Base-by-base conservation (phyloP, 2,329 filamentous ascomycete genomes). In the Tolypocladium tundrense region DNA sequence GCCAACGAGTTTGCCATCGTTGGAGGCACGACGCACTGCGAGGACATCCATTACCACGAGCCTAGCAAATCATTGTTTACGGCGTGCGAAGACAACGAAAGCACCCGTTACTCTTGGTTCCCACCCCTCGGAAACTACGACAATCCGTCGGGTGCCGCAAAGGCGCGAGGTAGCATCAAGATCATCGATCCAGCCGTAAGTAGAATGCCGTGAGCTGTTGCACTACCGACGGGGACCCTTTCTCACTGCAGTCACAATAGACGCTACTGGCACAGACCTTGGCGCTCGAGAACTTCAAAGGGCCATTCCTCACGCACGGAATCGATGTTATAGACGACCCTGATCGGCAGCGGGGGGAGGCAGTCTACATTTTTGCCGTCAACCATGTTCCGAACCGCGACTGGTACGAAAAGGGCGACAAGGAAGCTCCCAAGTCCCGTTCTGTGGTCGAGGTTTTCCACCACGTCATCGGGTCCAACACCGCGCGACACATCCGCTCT, bases 401-500 rank as follows among this genome's bases (percentile, higher is more conserved):
- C 0, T 76, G 73, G 27, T 65, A 67, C 21, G 50, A 57, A 2
- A 63, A 64, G 37, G 52, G 56, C 33, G 21, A 63, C 8, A 61
- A 61, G 5, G 68, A 69, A 2, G 64, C 65, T 2, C 69, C 68
- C 11, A 76, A 76, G 59, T 74, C 77, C 0, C 73, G 73, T 1
- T 85, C 83, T 0, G 78, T 78, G 11, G 67, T 86, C 43, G 84
- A 87, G 63, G 61, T 86, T 5, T 86, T 87, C 64, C 75, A 78
- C 60, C 77, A 86, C 61, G 66, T 69, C 1, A 63, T 83, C 21
- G 76, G 76, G 10, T 72, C 77, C 0, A 60, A 67, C 0, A 69
- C 69, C 0, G 71, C 71, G 10, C 70, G 61, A 2, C 78, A 85
- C 62, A 56, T 86, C 7, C 79, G 82, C 16, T 79, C 81, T 0